phyloP scores from a whole-genome alignment of 2,329 filamentous ascomycete genomes.

The Aplosporella prunicola region DNA sequence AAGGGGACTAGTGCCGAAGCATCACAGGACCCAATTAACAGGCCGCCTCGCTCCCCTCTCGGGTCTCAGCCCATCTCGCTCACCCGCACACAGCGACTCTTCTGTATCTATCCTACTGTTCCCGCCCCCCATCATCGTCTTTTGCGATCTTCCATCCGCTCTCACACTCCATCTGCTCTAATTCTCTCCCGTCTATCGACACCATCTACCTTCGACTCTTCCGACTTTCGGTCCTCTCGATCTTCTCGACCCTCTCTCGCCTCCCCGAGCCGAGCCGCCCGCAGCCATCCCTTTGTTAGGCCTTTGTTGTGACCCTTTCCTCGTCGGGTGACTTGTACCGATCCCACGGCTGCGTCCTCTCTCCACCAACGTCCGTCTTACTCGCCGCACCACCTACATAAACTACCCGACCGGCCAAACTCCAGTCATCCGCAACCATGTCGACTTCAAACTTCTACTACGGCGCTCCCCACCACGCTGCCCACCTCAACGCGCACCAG shows the following conservation, averaged over 20 bases:
- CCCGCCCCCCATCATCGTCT: too few relatives aligned
- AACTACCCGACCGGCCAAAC: too few relatives aligned
- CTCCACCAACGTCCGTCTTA: background rate
- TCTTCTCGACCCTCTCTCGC: background rate
- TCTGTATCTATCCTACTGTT: too few relatives aligned
- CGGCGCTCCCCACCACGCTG: conserved; percentile 36
- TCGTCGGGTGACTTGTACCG: conserved; percentile 7
- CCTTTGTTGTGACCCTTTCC: conserved; percentile 10
- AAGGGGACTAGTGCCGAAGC: too few relatives aligned
- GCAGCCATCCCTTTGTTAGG: conserved; percentile 10
- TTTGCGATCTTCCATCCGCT: too few relatives aligned
- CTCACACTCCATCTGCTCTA: conserved; percentile 1
- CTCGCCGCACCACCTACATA: background rate
- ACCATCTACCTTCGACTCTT: background rate
- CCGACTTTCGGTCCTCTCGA: background rate
- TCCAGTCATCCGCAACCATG: conserved; percentile 4
- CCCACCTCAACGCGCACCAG: conserved; percentile 43
- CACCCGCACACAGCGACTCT: too few relatives aligned
- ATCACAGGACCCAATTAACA: too few relatives aligned
- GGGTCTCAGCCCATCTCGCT: too few relatives aligned
- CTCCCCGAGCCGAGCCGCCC: background rate
- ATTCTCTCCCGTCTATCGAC: conserved; percentile 4
- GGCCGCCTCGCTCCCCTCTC: too few relatives aligned
- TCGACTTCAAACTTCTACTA: conserved; percentile 33
- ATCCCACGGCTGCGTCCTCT: conserved; percentile 6